Evolutionary conservation across 78 protist genomes (phyloP), one percentile per base, ranked within the genome.

Genomic region (Isochrysis galbana): DNA sequence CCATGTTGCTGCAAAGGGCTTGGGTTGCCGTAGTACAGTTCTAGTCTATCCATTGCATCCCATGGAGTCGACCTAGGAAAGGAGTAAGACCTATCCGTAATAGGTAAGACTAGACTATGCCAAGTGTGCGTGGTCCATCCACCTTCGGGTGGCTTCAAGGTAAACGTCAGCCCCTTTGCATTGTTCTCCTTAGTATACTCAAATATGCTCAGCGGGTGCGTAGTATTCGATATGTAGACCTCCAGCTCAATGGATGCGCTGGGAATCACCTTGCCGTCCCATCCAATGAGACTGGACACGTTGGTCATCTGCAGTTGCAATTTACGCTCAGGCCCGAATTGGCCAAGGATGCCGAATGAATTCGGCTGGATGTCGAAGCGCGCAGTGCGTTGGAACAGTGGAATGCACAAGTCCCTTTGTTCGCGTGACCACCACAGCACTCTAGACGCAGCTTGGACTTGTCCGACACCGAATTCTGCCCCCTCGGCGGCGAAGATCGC

Each of bases 281-380:
- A 39, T 26, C 84, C 84, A 5, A 77, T 39, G 47, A 77, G 19
- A 32, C 34, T 0, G 84, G 34, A 22, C 46, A 77, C 32, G 84
- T 77, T 77, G 84, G 45, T 39, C 47, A 46, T 39, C 32, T 0
- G 32, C 14, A 77, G 84, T 10, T 77, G 84, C 47, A 77, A 46
- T 46, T 77, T 77, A n/a, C 84, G 84, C 26, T 39, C 47, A 32
- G 84, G 84, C 32, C 84, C 84, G 84, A 77, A 77, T 29, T 77
- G 84, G 84, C 84, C 84, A 46, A 77, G 84, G 84, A 77, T 77
- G 84, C 84, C 84, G 46, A 39, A 77, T 23, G 47, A 46, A 46
- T 77, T 77, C 48, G 84, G 84, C n/a, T 22, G 47, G 26, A 77
- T 36, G 26, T 77, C 84, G 23, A 77, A 77, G 84, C 84, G 84